These are phyloP conservation scores for Pyronema omphalodes DNA, from an alignment of 495 filamentous ascomycete genomes.

Conservation along the genomic window DNA sequence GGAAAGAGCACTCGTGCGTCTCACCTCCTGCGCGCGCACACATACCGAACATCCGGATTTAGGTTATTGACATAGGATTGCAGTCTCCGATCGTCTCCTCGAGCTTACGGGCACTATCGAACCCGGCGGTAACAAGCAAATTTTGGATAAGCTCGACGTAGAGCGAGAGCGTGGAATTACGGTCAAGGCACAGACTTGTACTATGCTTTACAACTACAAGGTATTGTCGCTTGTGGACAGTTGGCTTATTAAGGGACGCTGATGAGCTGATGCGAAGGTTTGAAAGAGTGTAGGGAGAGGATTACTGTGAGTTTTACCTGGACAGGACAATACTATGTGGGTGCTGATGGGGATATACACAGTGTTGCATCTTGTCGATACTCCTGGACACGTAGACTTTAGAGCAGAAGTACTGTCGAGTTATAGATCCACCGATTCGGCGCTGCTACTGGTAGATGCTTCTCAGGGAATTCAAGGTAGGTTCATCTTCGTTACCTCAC, in stretches of 20 bases:
- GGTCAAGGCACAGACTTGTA: slow-evolving; percentile 96
- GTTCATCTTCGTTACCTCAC: not conserved
- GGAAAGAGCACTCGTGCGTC: slow-evolving; percentile 62
- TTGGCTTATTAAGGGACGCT: not conserved
- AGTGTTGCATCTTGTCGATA: slow-evolving; percentile 84
- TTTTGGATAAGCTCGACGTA: slow-evolving; percentile 91
- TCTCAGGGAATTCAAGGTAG: slow-evolving; percentile 25
- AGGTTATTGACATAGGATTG: slow-evolving; percentile 1
- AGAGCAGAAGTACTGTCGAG: slow-evolving; percentile 85
- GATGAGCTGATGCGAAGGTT: not conserved
- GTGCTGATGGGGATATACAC: not conserved
- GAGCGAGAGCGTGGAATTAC: slow-evolving; percentile 92
- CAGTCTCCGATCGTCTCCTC: slow-evolving; percentile 65
- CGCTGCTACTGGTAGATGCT: slow-evolving; percentile 75
- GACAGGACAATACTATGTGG: not conserved
- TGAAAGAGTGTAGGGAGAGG: slow-evolving; percentile 38
- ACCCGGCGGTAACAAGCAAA: slow-evolving; percentile 76
- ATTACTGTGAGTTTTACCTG: slow-evolving; percentile 36
- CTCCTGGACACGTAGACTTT: slow-evolving; percentile 95
- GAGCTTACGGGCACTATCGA: slow-evolving; percentile 91
- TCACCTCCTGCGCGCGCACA: not conserved
- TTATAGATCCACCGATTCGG: slow-evolving; percentile 89
- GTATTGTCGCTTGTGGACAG: not conserved
- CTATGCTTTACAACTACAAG: slow-evolving; percentile 73
- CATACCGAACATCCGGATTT: not conserved